Conservation (phyloP, 768 basidiomycete species). For the Mycena kentingensis region DNA sequence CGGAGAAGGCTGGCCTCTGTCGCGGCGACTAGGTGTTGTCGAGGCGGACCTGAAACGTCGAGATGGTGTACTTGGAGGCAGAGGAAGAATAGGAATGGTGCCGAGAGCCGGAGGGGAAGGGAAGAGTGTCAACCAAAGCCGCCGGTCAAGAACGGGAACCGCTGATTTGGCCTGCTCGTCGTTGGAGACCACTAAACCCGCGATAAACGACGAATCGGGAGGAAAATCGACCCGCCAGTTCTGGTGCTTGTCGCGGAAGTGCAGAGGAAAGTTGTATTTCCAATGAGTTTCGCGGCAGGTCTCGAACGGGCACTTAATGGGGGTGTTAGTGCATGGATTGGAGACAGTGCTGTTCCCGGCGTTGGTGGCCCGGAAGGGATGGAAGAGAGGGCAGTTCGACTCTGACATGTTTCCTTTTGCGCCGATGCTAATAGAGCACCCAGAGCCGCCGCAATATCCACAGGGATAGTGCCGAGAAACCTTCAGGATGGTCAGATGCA, state of each 20-base stretch:
- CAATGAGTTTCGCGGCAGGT: slow-evolving; percentile 25
- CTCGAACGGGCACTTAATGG: slow-evolving; percentile 24
- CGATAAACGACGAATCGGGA: neutral
- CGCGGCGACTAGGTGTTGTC: no score
- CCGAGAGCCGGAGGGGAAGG: no score
- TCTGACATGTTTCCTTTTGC: slow-evolving; percentile 23
- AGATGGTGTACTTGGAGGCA: no score
- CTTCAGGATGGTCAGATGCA: slow-evolving; percentile 5
- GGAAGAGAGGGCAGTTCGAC: slow-evolving; percentile 16
- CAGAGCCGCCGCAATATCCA: slow-evolving; percentile 27
- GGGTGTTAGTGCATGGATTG: slow-evolving; percentile 32
- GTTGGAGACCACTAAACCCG: neutral
- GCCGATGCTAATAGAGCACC: slow-evolving; percentile 12
- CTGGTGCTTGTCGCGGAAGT: slow-evolving; percentile 28
- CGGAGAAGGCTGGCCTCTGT: no score
- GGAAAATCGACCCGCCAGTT: slow-evolving; percentile 6
- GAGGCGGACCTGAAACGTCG: no score
- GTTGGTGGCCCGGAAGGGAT: slow-evolving; percentile 17
- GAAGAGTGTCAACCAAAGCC: no score
- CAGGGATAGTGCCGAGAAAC: slow-evolving; percentile 25
- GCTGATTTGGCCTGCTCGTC: no score
- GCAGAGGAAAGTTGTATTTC: slow-evolving; percentile 33
- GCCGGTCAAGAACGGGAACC: no score
- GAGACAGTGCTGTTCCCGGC: slow-evolving; percentile 18
- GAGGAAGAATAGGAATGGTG: no score